phyloP scores from a whole-genome alignment of 2,329 filamentous ascomycete species.

The Nemania sp. region DNA sequence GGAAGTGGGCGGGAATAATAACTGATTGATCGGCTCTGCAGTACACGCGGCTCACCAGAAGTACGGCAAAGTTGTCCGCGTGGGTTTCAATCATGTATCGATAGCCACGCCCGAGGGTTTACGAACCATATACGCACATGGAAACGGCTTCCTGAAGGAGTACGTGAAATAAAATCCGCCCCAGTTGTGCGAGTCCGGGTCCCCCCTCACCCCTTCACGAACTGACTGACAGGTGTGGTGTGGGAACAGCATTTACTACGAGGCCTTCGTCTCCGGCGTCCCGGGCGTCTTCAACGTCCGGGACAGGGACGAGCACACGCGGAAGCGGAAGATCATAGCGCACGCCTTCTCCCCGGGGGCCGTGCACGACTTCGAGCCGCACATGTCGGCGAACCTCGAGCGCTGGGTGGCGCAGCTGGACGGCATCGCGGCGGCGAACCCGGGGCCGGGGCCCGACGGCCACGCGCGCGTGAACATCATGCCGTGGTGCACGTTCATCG shows the following conservation, averaged over 20 bases:
- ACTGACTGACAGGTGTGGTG: conserved; percentile 1
- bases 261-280: conserved; percentile 21
- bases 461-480: conserved; percentile 20
- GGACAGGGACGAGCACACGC: conserved; percentile 20
- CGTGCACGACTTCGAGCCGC: conserved; percentile 25
- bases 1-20: neutral
- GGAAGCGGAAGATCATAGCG: conserved; percentile 23
- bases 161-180: no score
- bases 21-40: neutral
- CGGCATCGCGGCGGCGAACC: conserved; percentile 3
- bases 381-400: conserved; percentile 23
- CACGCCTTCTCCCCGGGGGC: conserved; percentile 25
- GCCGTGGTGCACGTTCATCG: conserved; percentile 23
- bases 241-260: conserved; percentile 15
- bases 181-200: no score
- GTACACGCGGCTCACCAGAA: conserved; percentile 23
- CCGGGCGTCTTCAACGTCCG: conserved; percentile 19
- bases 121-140: conserved; percentile 21
- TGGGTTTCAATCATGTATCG: conserved; percentile 26
- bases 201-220: neutral
- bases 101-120: conserved; percentile 22
- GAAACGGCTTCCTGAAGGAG: conserved; percentile 26
- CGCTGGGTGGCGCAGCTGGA: conserved; percentile 23
- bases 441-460: conserved; percentile 9
- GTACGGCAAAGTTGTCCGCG: conserved; percentile 21